These are phyloP conservation scores for Camelina laxa DNA, from an alignment of 345 rosid genomes.

Conservation along the genomic window DNA sequence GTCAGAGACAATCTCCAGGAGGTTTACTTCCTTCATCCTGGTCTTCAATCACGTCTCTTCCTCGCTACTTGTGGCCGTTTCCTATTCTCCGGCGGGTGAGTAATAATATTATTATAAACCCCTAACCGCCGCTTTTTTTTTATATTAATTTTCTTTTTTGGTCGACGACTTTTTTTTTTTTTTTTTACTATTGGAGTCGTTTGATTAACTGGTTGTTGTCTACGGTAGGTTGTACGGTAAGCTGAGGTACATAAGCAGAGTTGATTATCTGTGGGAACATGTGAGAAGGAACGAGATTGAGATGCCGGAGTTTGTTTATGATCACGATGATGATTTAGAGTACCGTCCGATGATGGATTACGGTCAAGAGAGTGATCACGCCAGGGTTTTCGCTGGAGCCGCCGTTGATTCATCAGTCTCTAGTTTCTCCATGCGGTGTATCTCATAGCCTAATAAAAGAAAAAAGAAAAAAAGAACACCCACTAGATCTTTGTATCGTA, in stretches of 20 bases:
- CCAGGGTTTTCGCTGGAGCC: conserved; percentile 55
- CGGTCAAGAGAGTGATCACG: conserved; percentile 76
- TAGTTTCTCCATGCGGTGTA: conserved; percentile 67
- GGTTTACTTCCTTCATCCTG: conserved; percentile 74
- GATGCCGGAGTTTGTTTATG: conserved; percentile 72
- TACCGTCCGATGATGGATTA: conserved; percentile 79
- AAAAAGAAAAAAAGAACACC: not conserved
- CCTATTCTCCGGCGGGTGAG: conserved; percentile 71
- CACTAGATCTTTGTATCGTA: conserved; percentile 34
- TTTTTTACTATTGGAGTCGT: no score
- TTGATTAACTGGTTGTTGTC: conserved; percentile 12
- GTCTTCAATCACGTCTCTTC: conserved; percentile 73
- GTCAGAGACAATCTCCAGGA: conserved; percentile 66
- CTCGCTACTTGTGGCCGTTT: conserved; percentile 79
- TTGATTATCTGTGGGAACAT: conserved; percentile 80
- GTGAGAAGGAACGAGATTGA: conserved; percentile 72
- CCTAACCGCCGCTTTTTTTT: not conserved
- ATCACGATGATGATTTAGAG: conserved; percentile 79
- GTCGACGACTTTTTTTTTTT: not conserved
- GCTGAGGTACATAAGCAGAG: conserved; percentile 66
- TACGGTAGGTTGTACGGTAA: conserved; percentile 67
- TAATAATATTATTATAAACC: not conserved
- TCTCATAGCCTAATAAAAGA: conserved; percentile 45
- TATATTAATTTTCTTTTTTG: not conserved
- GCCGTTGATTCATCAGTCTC: conserved; percentile 57